These are phyloP conservation scores for Schwanniomyces occidentalis DNA, from an alignment of 805 yeast species.

Conservation along the genomic window DNA sequence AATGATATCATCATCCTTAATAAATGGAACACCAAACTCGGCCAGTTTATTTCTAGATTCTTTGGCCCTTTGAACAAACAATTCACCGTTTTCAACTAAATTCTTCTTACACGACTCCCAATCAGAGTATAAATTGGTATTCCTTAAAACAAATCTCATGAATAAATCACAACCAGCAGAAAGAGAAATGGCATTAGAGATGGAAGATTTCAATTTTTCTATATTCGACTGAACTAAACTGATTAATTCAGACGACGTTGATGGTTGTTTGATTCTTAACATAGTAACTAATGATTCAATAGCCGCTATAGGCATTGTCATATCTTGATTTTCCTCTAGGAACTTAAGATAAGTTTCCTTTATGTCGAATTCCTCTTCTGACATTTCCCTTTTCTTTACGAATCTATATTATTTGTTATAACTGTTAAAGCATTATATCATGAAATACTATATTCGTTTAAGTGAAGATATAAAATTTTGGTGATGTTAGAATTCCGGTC, in stretches of 20 bases:
- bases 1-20: slow-evolving; percentile 88
- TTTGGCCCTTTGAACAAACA: slow-evolving; percentile 89
- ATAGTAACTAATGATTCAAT: slow-evolving; percentile 90
- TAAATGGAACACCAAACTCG: slow-evolving; percentile 81
- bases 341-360: slow-evolving; percentile 77
- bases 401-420: too few species aligned
- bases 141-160: slow-evolving; percentile 87
- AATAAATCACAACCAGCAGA: slow-evolving; percentile 98
- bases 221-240: slow-evolving; percentile 77
- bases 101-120: slow-evolving; percentile 93
- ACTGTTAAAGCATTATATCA: too few species aligned
- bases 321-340: slow-evolving; percentile 86
- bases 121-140: slow-evolving; percentile 82
- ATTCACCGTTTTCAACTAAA: slow-evolving; percentile 88
- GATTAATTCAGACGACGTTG: slow-evolving; percentile 91
- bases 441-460: too few species aligned
- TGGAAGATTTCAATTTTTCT: slow-evolving; percentile 67
- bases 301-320: slow-evolving; percentile 99
- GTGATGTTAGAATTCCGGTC: too few species aligned
- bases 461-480: too few species aligned
- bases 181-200: slow-evolving; percentile 87
- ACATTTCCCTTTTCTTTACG: slow-evolving; percentile 4
- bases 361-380: slow-evolving; percentile 60
- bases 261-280: slow-evolving; percentile 78
- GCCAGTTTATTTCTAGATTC: slow-evolving; percentile 87